phyloP scores from a whole-genome alignment of 2,329 filamentous ascomycete genomes.

The Fusarium sp. region DNA sequence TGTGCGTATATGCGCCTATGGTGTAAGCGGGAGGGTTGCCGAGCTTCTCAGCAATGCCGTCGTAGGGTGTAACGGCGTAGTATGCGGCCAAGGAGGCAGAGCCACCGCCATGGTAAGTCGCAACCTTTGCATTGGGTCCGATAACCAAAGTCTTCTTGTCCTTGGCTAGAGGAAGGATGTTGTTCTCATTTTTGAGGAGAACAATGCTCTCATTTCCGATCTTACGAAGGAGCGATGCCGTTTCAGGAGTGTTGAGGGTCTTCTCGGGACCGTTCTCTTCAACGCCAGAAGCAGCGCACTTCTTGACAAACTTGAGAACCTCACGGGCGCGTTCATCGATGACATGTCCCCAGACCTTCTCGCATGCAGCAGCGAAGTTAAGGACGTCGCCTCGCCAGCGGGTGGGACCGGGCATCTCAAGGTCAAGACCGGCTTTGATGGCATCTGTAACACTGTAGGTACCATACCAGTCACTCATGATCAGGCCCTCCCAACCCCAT shows the following conservation, averaged over 20 bases:
- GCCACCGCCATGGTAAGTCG: slow-evolving; percentile 72
- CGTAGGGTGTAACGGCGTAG: slow-evolving; percentile 77
- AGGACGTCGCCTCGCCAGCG: slow-evolving; percentile 64
- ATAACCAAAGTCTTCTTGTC: slow-evolving; percentile 70
- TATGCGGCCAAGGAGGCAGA: slow-evolving; percentile 71
- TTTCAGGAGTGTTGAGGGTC: slow-evolving; percentile 69
- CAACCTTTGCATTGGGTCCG: slow-evolving; percentile 68
- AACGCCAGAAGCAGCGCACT: slow-evolving; percentile 64
- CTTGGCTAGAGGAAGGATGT: slow-evolving; percentile 72
- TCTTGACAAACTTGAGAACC: slow-evolving; percentile 70
- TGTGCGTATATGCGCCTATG: slow-evolving; percentile 73
- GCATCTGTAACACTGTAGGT: slow-evolving; percentile 66
- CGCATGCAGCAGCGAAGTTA: slow-evolving; percentile 64
- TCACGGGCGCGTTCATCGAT: slow-evolving; percentile 69
- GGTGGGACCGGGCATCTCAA: slow-evolving; percentile 71
- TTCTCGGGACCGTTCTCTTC: slow-evolving; percentile 66
- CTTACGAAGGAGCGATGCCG: slow-evolving; percentile 71
- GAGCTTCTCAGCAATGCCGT: slow-evolving; percentile 72
- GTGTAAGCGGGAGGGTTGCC: slow-evolving; percentile 60
- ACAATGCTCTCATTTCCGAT: slow-evolving; percentile 78
- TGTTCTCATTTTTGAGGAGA: slow-evolving; percentile 77
- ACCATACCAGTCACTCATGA: slow-evolving; percentile 72
- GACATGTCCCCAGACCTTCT: slow-evolving; percentile 66
- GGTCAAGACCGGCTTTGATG: slow-evolving; percentile 64
- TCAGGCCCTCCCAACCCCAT: slow-evolving; percentile 68